Conservation (phyloP, 352 stramenopile genomes). For the Phytophthora fragariae region DNA sequence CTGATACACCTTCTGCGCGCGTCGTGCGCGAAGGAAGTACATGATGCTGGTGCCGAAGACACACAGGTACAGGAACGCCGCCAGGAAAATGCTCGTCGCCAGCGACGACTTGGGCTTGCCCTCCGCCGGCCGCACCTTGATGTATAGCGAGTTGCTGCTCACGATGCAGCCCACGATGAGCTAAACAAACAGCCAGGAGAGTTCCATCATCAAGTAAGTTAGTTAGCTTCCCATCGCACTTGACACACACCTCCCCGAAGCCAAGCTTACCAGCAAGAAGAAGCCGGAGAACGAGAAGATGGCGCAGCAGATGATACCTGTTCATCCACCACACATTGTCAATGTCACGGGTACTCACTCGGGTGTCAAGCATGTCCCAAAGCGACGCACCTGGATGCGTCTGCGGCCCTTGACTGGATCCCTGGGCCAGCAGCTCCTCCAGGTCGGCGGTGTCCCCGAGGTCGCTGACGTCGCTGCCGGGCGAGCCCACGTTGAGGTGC, state of each 20-base stretch:
- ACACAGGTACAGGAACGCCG: slow-evolving; percentile 85
- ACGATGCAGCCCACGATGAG: slow-evolving; percentile 88
- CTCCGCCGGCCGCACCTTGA: slow-evolving; percentile 80
- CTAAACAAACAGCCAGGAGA: slow-evolving; percentile 29
- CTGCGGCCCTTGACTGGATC: slow-evolving; percentile 74
- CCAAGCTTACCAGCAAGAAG: slow-evolving; percentile 62
- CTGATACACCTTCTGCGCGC: slow-evolving; percentile 89
- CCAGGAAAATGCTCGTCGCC: slow-evolving; percentile 88
- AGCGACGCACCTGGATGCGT: slow-evolving; percentile 63
- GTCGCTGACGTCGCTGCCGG: slow-evolving; percentile 78
- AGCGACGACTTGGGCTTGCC: slow-evolving; percentile 87
- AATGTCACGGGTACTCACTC: neutral
- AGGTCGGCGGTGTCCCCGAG: slow-evolving; percentile 82
- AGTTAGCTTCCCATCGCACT: neutral
- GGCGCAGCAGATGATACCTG: slow-evolving; percentile 79
- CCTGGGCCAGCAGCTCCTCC: slow-evolving; percentile 79
- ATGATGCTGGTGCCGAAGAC: slow-evolving; percentile 88
- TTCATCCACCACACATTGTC: neutral
- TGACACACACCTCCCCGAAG: neutral
- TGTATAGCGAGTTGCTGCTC: slow-evolving; percentile 89
- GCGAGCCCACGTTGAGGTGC: slow-evolving; percentile 82
- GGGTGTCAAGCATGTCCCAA: neutral
- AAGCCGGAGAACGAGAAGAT: slow-evolving; percentile 83
- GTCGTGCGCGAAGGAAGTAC: slow-evolving; percentile 82
- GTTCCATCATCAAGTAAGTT: neutral